Base-by-base conservation (phyloP, 148 eudicot species). In the Dysphania ambrosioides region DNA sequence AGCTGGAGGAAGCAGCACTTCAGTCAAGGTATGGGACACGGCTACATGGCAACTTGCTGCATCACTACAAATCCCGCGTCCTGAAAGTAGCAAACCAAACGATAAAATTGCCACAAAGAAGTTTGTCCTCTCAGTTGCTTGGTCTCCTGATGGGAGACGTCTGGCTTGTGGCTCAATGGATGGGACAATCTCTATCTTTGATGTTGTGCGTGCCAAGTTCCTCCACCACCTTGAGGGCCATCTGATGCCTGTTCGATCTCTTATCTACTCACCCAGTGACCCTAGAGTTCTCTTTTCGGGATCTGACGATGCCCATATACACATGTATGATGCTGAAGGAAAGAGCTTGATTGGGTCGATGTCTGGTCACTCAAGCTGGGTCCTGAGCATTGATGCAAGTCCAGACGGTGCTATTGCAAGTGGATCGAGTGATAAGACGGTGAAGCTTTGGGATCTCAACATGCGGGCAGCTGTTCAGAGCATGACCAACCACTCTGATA, bases 91-190 rank as follows among this genome's bases (percentile, higher is more conserved):
- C 41, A 92, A 90, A 73, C 93, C 96, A 6, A 72, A 85, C 6
- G 97, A 95, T 56, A 90, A 87, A 80, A 76, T 75, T 3, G 82
- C 85, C 58, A 89, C 83, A 79, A 92, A 95, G 82, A 92, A 95
- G 79, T 95, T 95, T 70, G 96, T 87, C 64, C 97, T 95, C 62
- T 95, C 98, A 0, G 91, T 95, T 56, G 96, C 98, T 21, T 95
- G 96, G 92, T 88, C 92, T 75, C 87, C 91, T 0, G 92, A 90
- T 36, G 98, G 97, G 8, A 84, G 81, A 74, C 86, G 87, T 2
- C 58, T 95, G 4, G 96, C 98, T 9, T 95, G 96, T 55, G 98
- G 98, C n/a, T 86, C 97, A 47, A 89, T 92, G 92, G 98, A 95
- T 34, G 98, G 98, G 49, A 86, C 98, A 40, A 90, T 95, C 72